Conservation (phyloP, 805 yeast genomes). For the Martiniozyma abietophila region DNA sequence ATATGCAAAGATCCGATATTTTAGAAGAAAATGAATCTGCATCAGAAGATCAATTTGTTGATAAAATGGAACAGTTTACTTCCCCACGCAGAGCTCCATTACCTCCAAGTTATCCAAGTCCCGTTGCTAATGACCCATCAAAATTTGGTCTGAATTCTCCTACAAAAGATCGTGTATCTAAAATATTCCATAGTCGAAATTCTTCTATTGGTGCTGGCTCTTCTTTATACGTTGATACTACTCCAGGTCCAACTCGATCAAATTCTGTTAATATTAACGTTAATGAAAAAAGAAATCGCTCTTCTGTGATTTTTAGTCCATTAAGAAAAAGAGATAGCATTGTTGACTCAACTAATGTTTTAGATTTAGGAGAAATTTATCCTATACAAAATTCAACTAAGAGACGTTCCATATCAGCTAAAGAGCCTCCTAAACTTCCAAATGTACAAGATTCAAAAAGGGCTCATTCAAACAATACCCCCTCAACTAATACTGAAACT, state of each 20-base stretch:
- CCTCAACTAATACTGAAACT: slow-evolving; percentile 18
- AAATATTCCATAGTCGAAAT: slow-evolving; percentile 18
- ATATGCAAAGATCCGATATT: no score
- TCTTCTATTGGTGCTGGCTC: slow-evolving; percentile 20
- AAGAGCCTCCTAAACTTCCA: slow-evolving; percentile 22
- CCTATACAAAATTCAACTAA: no score
- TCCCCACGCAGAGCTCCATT: slow-evolving; percentile 71
- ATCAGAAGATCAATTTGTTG: not conserved
- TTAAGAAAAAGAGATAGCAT: no score
- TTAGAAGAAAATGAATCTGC: not conserved
- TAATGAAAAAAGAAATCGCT: no score
- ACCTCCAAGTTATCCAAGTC: slow-evolving; percentile 39
- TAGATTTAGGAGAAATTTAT: no score
- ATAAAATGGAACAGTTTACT: slow-evolving; percentile 27
- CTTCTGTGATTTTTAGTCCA: no score
- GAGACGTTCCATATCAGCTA: slow-evolving; percentile 45
- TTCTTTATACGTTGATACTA: slow-evolving; percentile 35
- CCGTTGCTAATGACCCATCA: slow-evolving; percentile 16
- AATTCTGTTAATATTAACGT: no score
- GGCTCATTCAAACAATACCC: slow-evolving; percentile 27
- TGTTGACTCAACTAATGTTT: no score
- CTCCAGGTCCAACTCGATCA: no score
- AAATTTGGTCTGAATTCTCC: slow-evolving; percentile 20
- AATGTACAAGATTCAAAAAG: slow-evolving; percentile 26
- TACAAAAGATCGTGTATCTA: slow-evolving; percentile 3